A percentile compares a stretch with the other conserved stretches of the same genome.
These are phyloP conservation scores for Metschnikowia gelsemii DNA, from an alignment of 805 yeast species.

Conservation along the genomic window DNA sequence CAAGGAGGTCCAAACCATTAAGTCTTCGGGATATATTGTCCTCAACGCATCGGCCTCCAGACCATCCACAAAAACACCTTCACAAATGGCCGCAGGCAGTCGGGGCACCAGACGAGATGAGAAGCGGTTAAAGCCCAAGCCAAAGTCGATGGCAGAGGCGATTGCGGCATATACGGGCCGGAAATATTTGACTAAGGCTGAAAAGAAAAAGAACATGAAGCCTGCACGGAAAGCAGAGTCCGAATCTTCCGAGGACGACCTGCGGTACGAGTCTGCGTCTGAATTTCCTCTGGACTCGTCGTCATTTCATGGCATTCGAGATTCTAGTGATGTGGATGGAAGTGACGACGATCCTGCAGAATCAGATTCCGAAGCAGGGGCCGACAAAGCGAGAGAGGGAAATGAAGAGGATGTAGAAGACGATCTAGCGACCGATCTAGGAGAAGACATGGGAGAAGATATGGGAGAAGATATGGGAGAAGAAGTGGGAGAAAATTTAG, in stretches of 20 bases:
- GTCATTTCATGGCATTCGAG: constrained; percentile 12
- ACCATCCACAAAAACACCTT: no score
- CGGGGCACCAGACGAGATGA: constrained; percentile 11
- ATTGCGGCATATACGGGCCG: constrained; percentile 58
- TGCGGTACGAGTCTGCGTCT: constrained; percentile 34
- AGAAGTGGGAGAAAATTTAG: constrained; percentile 25
- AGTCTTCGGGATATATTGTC: constrained; percentile 19
- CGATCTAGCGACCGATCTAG: no score
- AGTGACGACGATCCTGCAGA: constrained; percentile 4
- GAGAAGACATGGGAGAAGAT: not conserved
- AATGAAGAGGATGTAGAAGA: not conserved
- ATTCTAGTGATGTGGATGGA: constrained; percentile 10
- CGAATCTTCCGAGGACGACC: constrained; percentile 22
- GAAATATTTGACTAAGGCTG: constrained; percentile 48
- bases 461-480: constrained; percentile 28
- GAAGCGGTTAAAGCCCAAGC: constrained; percentile 38
- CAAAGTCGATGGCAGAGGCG: constrained; percentile 55
- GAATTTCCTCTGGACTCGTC: constrained; percentile 27
- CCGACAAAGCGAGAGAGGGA: constrained; percentile 12
- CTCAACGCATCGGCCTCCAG: constrained; percentile 13
- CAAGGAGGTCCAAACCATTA: constrained; percentile 17
- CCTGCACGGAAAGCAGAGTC: constrained; percentile 11
- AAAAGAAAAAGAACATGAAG: constrained; percentile 19
- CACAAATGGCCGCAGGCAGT: constrained; percentile 3
- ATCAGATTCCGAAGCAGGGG: no score